These are phyloP conservation scores for Xylaria arbuscula DNA, from an alignment of 2,329 filamentous ascomycete genomes.

Conservation along the genomic window DNA sequence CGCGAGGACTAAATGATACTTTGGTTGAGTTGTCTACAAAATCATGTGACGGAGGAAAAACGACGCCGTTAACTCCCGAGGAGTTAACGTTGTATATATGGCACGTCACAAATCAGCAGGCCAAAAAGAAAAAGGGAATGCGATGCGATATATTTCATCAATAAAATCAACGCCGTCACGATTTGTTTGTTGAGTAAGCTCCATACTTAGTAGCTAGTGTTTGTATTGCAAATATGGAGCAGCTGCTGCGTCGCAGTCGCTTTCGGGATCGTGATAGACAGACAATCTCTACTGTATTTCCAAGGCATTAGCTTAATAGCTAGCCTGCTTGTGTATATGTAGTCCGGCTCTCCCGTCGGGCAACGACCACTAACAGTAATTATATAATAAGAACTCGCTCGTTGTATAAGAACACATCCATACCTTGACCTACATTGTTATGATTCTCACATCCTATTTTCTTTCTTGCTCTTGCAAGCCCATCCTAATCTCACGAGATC, in stretches of 20 bases:
- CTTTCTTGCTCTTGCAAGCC: neutral
- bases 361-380: neutral
- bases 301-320: too few relatives aligned
- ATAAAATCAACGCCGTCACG: too few relatives aligned
- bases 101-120: too few relatives aligned
- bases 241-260: slow-evolving; percentile 15
- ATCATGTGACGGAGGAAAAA: too few relatives aligned
- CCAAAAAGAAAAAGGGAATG: too few relatives aligned
- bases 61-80: too few relatives aligned
- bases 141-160: too few relatives aligned
- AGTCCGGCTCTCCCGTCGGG: neutral
- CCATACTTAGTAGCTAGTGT: neutral
- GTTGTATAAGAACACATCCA: neutral
- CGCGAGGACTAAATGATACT: too few relatives aligned
- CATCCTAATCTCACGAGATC: neutral
- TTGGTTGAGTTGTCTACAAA: too few relatives aligned
- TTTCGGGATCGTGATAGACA: slow-evolving; percentile 21
- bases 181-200: too few relatives aligned
- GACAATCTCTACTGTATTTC: too few relatives aligned
- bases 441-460: neutral
- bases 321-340: neutral
- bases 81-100: too few relatives aligned
- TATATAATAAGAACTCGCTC: neutral
- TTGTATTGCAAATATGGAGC: neutral
- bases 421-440: neutral